Evolutionary conservation across 805 yeast species (phyloP).

Genomic region (Candida gorgasii): DNA sequence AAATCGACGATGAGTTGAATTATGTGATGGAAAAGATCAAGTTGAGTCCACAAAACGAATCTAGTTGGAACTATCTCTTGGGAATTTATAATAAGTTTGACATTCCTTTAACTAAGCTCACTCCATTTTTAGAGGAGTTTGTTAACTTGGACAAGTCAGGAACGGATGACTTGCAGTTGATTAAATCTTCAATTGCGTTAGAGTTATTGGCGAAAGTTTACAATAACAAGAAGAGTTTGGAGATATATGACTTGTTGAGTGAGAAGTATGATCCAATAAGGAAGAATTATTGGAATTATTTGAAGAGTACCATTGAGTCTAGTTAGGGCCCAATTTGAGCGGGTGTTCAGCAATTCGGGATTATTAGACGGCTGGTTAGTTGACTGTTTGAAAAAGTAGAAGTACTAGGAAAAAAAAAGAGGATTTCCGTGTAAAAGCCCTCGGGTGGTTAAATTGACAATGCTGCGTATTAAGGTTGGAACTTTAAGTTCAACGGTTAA

Average conservation of each 20-base stretch:
- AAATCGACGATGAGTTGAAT: conserved; percentile 48
- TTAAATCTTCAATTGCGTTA: conserved; percentile 60
- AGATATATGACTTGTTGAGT: conserved; percentile 54
- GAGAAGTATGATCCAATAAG: conserved; percentile 62
- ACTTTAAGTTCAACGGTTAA: too few relatives aligned
- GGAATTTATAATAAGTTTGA: conserved; percentile 48
- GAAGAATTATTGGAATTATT: conserved; percentile 59
- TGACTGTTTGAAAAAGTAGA: too few relatives aligned
- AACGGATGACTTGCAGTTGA: conserved; percentile 19
- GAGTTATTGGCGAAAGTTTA: conserved; percentile 61
- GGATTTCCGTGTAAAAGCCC: too few relatives aligned
- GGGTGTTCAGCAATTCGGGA: too few relatives aligned
- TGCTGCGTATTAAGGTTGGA: too few relatives aligned
- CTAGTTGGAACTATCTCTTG: conserved; percentile 79
- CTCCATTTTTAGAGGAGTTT: conserved; percentile 46
- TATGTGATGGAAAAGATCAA: conserved; percentile 52
- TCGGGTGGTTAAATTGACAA: too few relatives aligned
- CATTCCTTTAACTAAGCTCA: conserved; percentile 36
- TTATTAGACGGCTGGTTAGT: too few relatives aligned
- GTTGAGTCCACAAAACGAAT: conserved; percentile 75
- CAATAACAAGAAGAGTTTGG: conserved; percentile 32
- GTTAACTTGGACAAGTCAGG: conserved; percentile 26
- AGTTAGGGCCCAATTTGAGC: too few relatives aligned
- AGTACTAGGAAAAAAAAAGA: too few relatives aligned
- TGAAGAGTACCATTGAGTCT: conserved; percentile 20